Base-by-base conservation (phyloP, 176 grass and related monocot genomes). In the Bothriochloa decipiens region DNA sequence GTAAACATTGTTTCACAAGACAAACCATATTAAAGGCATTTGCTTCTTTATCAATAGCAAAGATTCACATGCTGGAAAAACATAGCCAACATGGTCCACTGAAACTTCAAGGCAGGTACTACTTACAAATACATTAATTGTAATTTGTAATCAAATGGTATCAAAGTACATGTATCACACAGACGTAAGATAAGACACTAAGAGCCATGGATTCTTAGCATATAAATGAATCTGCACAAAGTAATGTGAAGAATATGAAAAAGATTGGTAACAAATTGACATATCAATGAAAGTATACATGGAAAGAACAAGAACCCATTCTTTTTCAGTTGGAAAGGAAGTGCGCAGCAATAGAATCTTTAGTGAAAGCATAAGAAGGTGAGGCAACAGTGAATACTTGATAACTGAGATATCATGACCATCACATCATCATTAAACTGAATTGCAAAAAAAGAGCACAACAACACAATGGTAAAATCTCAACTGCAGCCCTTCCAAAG, bases 151-250 rank as follows among this genome's bases (percentile, higher is more conserved):
- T 83, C 0, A 75, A 70, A 55, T 35, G 50, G 35, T 8, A 22
- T 69, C 16, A 37, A 41, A 47, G n/a, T 73, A 47, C 16, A 62
- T 18, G 50, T 41, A 82, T 7, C 2, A 28, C 32, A 77, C 35
- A 77, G 14, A 55, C 37, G 23, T 16, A 82, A 77, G 63, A 61
- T 25, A 28, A 22, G 27, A 75, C 35, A 2, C 55, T 25, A 39
- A 11, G 22, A 75, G 45, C 4, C 42, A 49, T 20, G 64, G 6
- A 79, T 69, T 65, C 29, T 70, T 26, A 72, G 67, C 20, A 72
- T 16, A 86, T n/a, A 52, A 86, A 87, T 68, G 61, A 68, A 69
- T 74, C 81, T 6, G 7, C 62, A n/a, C 23, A 86, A 75, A 87
- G n/a, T 72, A 78, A 78, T 62, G 80, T 50, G 46, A 33, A 74